Evolutionary conservation across 2,329 filamentous ascomycete genomes (phyloP).

Genomic region (Akanthomyces dipterigenus): DNA sequence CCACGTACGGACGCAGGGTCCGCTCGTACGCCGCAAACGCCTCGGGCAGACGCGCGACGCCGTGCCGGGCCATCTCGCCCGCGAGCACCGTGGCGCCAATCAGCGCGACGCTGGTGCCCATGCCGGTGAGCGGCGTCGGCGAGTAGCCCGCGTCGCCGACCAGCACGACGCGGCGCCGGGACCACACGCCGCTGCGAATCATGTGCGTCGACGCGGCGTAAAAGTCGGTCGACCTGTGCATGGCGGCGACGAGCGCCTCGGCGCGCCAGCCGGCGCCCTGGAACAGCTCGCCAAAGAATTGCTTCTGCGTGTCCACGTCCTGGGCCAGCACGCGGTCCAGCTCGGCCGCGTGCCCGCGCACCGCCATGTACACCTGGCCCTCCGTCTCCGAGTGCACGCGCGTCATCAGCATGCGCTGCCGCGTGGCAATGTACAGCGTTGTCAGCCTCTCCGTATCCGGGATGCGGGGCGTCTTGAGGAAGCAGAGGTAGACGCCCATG

Average conservation of each 20-base stretch:
- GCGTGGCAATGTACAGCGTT: slow-evolving; percentile 23
- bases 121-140: slow-evolving; percentile 37
- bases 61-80: slow-evolving; percentile 32
- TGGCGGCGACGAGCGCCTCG: slow-evolving; percentile 22
- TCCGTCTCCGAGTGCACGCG: slow-evolving; percentile 21
- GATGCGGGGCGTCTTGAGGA: slow-evolving; percentile 19
- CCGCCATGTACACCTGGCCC: slow-evolving; percentile 28
- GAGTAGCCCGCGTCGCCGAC: slow-evolving; percentile 43
- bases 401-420: slow-evolving; percentile 25
- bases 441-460: slow-evolving; percentile 11
- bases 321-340: slow-evolving; percentile 13
- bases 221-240: slow-evolving; percentile 31
- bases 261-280: slow-evolving; percentile 36
- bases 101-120: slow-evolving; percentile 37
- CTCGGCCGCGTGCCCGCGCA: slow-evolving; percentile 19
- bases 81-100: slow-evolving; percentile 45
- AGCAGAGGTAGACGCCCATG: slow-evolving; percentile 21
- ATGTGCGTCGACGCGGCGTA: slow-evolving; percentile 35
- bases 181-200: slow-evolving; percentile 30
- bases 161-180: slow-evolving; percentile 33
- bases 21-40: slow-evolving; percentile 14
- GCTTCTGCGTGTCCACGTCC: slow-evolving; percentile 24
- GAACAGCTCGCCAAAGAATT: slow-evolving; percentile 25
- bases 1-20: slow-evolving; percentile 9
- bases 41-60: neutral